Base-by-base conservation (phyloP, 192 early-diverging fungal species). In the Umbelopsis isabellina region DNA sequence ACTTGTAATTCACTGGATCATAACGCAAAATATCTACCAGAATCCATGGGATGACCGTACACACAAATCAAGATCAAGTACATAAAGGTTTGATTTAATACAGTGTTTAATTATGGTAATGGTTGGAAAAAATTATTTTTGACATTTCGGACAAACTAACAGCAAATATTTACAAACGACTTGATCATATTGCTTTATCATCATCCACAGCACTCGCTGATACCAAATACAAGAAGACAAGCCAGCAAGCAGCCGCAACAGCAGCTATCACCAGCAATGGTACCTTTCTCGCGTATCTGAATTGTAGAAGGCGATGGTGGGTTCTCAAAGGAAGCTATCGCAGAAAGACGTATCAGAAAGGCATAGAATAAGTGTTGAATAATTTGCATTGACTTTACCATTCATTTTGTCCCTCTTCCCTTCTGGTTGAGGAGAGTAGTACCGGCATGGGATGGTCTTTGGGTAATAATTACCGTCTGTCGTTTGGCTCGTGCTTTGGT, bases 141-240 rank as follows among this genome's bases (percentile, higher is more conserved):
- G 37, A 41, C 37, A 41, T 41, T 41, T 41, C 37, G 37, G 37
- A 41, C 10, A 41, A 41, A 41, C 7, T 41, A 5, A 41, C 2
- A 41, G 37, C 37, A 41, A 9, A 1, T 41, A 10, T 41, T 41
- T 41, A 41, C 37, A 9, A 10, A 10, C 0, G 37, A 41, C 37
- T 4, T 41, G 37, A 41, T 41, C 37, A 41, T n/a, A n/a, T 61
- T 61, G 55, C 33, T 61, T 37, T 52, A 12, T 61, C 33, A 30
- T 61, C 27, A 61, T 61, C 30, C 25, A 61, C 55, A 61, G 55
- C 55, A 61, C 27, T 61, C 55, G 13, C 55, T 35, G 3, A 30
- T 61, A 27, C 55, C 55, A 61, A 61, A 35, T 2, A 61, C 11
- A 15, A 61, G 18, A 16, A 61, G 3, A 25, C 55, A 61, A 11